These are phyloP conservation scores for Xerocomellus chrysenteron DNA, from an alignment of 768 basidiomycete genomes.

Conservation along the genomic window DNA sequence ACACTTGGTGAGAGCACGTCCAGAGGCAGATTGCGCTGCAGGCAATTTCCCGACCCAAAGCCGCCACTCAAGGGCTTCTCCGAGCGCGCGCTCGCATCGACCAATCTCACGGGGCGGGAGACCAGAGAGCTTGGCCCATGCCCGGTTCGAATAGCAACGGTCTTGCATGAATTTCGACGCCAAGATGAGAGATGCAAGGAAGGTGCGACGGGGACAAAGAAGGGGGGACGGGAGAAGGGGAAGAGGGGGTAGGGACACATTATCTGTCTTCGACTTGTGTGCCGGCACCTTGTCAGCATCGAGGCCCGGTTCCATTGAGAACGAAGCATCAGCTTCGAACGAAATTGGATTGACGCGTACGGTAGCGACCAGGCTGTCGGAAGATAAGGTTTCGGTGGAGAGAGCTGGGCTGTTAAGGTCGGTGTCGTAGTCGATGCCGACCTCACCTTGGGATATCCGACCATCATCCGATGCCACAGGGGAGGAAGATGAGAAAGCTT, in stretches of 20 bases:
- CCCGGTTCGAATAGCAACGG: conserved; percentile 88
- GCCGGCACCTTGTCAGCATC: conserved; percentile 8
- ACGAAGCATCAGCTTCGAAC: conserved; percentile 12
- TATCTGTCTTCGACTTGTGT: conserved; percentile 12
- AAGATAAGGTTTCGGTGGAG: conserved; percentile 4
- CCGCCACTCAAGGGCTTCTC: conserved; percentile 85
- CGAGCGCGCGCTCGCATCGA: conserved; percentile 84
- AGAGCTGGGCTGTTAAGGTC: conserved; percentile 26
- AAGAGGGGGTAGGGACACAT: conserved; percentile 32
- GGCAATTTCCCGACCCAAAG: conserved; percentile 84
- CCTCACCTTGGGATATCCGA: conserved; percentile 44
- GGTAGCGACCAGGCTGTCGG: conserved; percentile 41
- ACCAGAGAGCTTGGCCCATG: conserved; percentile 94
- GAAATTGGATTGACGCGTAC: conserved; percentile 39
- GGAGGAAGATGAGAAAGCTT: conserved; percentile 40
- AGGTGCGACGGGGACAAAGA: conserved; percentile 84
- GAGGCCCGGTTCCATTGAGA: conserved; percentile 15
- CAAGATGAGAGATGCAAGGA: conserved; percentile 83
- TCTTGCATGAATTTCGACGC: conserved; percentile 94
- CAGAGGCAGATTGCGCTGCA: conserved; percentile 31
- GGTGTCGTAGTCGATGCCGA: conserved; percentile 42
- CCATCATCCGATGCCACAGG: conserved; percentile 43
- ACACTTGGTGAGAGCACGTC: conserved; percentile 45
- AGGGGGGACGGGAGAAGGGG: conserved; percentile 71
- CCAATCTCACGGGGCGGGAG: conserved; percentile 84